These are phyloP conservation scores for Hirschfeldia incana DNA, from an alignment of 345 rosid species.

Conservation along the genomic window DNA sequence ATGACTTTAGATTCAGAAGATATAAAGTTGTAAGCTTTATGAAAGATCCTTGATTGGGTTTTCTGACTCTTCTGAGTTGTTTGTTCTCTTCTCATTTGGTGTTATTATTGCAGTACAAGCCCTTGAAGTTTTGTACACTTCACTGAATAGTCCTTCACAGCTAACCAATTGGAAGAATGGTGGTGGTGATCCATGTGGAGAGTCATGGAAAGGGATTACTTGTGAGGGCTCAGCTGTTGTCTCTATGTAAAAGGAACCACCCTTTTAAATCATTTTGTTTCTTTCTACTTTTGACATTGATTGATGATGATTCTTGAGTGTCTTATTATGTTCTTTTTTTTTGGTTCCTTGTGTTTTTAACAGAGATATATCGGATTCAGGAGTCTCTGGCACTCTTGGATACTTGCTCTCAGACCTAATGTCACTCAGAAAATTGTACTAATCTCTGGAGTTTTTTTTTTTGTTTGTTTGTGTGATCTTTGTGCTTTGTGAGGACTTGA, in stretches of 20 bases:
- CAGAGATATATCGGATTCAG: conserved; percentile 82
- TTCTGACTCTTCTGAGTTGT: conserved; percentile 6
- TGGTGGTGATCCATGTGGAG: conserved; percentile 93
- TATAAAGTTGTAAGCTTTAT: conserved; percentile 4
- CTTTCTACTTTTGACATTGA: conserved; percentile 4
- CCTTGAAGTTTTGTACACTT: conserved; percentile 76
- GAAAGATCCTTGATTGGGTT: conserved; percentile 8
- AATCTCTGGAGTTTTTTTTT: too few relatives aligned
- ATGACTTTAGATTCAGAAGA: conserved; percentile 11
- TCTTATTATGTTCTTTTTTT: conserved; percentile 10
- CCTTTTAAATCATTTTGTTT: neutral
- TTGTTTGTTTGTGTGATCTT: conserved; percentile 21
- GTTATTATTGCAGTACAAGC: conserved; percentile 63
- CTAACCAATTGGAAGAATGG: conserved; percentile 79
- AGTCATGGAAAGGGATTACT: conserved; percentile 91
- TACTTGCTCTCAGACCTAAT: conserved; percentile 71
- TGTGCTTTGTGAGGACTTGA: conserved; percentile 13
- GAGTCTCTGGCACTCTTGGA: conserved; percentile 88
- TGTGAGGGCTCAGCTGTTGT: conserved; percentile 91
- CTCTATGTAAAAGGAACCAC: conserved; percentile 56
- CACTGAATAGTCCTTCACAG: conserved; percentile 80
- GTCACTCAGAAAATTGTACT: conserved; percentile 79
- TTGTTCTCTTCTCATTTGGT: conserved; percentile 19
- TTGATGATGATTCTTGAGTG: neutral
- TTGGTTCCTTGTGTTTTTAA: conserved; percentile 15